Percentiles rank a stretch among this genome's conserved stretches.
phyloP scores from a whole-genome alignment of 2,329 filamentous ascomycete genomes.

The Diplodia mutila region DNA sequence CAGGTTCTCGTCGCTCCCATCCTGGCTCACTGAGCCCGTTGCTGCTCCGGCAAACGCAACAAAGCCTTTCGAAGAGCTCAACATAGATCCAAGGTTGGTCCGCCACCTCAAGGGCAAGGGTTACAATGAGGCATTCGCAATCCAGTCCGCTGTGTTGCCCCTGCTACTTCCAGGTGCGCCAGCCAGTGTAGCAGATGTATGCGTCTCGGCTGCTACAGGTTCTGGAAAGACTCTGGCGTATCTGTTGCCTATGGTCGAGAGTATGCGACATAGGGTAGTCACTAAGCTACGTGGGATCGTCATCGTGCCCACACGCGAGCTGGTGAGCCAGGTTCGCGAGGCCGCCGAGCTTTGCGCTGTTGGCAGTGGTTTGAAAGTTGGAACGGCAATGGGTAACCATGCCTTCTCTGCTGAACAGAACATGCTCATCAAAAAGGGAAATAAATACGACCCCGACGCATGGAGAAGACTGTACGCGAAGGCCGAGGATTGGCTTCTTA shows the following conservation, averaged over 20 bases:
- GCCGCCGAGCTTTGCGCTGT: slow-evolving; percentile 70
- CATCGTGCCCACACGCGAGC: slow-evolving; percentile 86
- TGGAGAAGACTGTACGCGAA: slow-evolving; percentile 55
- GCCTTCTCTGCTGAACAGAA: slow-evolving; percentile 69
- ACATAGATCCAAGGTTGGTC: slow-evolving; percentile 63
- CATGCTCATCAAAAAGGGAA: slow-evolving; percentile 61
- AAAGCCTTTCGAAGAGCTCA: slow-evolving; percentile 66
- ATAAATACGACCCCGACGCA: slow-evolving; percentile 65
- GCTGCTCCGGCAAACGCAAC: slow-evolving; percentile 65
- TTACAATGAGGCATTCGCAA: slow-evolving; percentile 73
- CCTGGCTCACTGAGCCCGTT: slow-evolving; percentile 80
- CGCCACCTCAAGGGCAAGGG: slow-evolving; percentile 68
- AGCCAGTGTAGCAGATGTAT: slow-evolving; percentile 72
- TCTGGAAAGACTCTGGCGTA: slow-evolving; percentile 96
- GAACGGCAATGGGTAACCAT: slow-evolving; percentile 80
- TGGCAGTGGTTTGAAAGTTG: slow-evolving; percentile 75
- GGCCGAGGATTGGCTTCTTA: slow-evolving; percentile 42
- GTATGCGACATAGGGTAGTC: slow-evolving; percentile 66
- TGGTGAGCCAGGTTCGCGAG: slow-evolving; percentile 83
- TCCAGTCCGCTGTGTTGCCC: slow-evolving; percentile 80
- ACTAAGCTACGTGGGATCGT: slow-evolving; percentile 77
- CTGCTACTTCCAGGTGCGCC: slow-evolving; percentile 70
- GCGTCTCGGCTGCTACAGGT: slow-evolving; percentile 90
- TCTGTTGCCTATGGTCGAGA: slow-evolving; percentile 79
- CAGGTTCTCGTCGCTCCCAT: slow-evolving; percentile 76